A percentile compares a stretch with the other conserved stretches of the same genome.
These are phyloP conservation scores for Alliaria petiolata DNA, from an alignment of 345 rosid genomes.

Conservation along the genomic window DNA sequence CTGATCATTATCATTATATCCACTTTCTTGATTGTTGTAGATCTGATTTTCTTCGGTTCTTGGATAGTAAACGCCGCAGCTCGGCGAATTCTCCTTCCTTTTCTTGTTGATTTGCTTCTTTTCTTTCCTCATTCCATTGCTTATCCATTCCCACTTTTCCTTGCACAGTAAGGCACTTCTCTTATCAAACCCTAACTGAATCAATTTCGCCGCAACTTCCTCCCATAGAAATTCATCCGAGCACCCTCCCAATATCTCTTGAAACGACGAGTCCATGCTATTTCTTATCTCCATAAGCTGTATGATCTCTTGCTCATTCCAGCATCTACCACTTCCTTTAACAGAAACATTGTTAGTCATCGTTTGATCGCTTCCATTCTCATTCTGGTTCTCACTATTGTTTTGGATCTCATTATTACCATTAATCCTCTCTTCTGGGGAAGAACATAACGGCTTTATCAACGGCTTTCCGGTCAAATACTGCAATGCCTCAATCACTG, in stretches of 20 bases:
- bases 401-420: conserved; percentile 29
- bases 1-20: conserved; percentile 40
- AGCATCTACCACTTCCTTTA: conserved; percentile 27
- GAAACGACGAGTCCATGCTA: conserved; percentile 51
- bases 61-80: conserved; percentile 34
- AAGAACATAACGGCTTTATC: conserved; percentile 32
- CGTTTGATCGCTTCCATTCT: conserved; percentile 37
- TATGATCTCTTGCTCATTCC: conserved; percentile 51
- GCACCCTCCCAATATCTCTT: conserved; percentile 32
- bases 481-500: conserved; percentile 73
- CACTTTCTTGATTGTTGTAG: conserved; percentile 40
- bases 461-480: conserved; percentile 48
- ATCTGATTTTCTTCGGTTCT: conserved; percentile 31
- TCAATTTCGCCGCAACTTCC: conserved; percentile 43
- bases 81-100: conserved; percentile 58
- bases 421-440: conserved; percentile 29
- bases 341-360: conserved; percentile 21
- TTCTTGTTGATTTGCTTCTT: conserved; percentile 47
- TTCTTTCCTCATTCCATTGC: conserved; percentile 35
- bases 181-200: conserved; percentile 45
- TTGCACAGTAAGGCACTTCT: conserved; percentile 47
- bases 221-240: conserved; percentile 48
- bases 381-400: conserved; percentile 34
- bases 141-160: conserved; percentile 56
- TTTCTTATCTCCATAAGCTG: conserved; percentile 54